Conservation (phyloP, 1,284 basidiomycete species). For the Ustilago esculenta region DNA sequence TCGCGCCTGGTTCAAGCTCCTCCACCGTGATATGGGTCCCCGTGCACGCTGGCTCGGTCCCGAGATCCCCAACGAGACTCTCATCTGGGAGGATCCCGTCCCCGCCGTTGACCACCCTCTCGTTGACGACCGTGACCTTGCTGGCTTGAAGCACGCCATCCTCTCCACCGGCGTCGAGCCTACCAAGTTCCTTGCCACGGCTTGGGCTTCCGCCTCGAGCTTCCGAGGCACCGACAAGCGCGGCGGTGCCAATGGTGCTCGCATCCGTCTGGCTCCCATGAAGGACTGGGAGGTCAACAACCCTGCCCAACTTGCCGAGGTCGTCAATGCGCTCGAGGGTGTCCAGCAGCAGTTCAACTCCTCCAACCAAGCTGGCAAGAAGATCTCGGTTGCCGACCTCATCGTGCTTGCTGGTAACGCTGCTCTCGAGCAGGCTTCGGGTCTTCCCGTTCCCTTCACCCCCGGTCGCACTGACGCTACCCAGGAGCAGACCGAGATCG, state of each 20-base stretch:
- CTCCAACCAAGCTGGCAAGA: slow-evolving; percentile 36
- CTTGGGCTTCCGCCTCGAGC: slow-evolving; percentile 38
- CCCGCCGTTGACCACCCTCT: slow-evolving; percentile 26
- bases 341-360: slow-evolving; percentile 46
- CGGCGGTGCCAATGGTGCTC: slow-evolving; percentile 44
- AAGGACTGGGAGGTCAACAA: slow-evolving; percentile 48
- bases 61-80: slow-evolving; percentile 38
- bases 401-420: slow-evolving; percentile 42
- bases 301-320: slow-evolving; percentile 31
- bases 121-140: slow-evolving; percentile 39
- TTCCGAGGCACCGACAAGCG: slow-evolving; percentile 40
- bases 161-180: slow-evolving; percentile 36
- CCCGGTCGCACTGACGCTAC: slow-evolving; percentile 37
- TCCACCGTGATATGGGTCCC: slow-evolving; percentile 50
- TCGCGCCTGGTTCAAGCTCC: slow-evolving; percentile 45
- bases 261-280: slow-evolving; percentile 42
- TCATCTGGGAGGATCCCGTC: slow-evolving; percentile 45
- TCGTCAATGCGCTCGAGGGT: slow-evolving; percentile 37
- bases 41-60: slow-evolving; percentile 37
- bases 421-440: slow-evolving; percentile 44
- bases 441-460: slow-evolving; percentile 40
- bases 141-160: slow-evolving; percentile 41
- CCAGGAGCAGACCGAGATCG: slow-evolving; percentile 36
- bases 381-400: slow-evolving; percentile 42
- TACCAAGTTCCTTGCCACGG: slow-evolving; percentile 35